These are phyloP conservation scores for Daldinia eschscholtzii DNA, from an alignment of 2,329 filamentous ascomycete genomes.

Conservation along the genomic window DNA sequence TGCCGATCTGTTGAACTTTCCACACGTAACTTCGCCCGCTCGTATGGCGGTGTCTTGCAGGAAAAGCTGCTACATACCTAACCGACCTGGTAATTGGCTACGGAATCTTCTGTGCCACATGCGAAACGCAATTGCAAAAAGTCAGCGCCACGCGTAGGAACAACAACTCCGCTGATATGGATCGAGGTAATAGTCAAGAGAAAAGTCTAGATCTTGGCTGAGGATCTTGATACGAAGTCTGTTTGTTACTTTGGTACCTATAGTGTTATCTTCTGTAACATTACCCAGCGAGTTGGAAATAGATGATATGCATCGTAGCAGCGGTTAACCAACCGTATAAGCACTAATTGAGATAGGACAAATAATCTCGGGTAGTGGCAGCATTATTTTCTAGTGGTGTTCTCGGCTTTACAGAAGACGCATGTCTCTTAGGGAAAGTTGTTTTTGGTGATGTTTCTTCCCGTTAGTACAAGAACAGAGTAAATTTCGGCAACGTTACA, in stretches of 20 bases:
- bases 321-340: slow-evolving; percentile 8
- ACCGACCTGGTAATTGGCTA: neutral
- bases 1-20: slow-evolving; percentile 1
- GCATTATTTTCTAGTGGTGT: slow-evolving; percentile 3
- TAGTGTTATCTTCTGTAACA: slow-evolving; percentile 38
- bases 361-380: slow-evolving; percentile 6
- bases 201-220: neutral
- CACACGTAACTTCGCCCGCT: slow-evolving; percentile 4
- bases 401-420: neutral
- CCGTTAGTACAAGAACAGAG: slow-evolving; percentile 14
- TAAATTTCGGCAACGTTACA: slow-evolving; percentile 49
- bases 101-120: neutral
- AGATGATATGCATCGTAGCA: slow-evolving; percentile 32
- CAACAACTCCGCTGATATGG: neutral
- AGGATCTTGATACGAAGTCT: slow-evolving; percentile 5
- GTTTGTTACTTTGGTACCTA: slow-evolving; percentile 7
- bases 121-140: neutral
- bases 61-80: neutral
- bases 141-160: neutral
- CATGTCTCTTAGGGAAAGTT: slow-evolving; percentile 10
- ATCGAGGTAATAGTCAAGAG: neutral
- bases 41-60: neutral
- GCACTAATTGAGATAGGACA: slow-evolving; percentile 21
- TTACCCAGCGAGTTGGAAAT: slow-evolving; percentile 28
- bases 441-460: slow-evolving; percentile 4